Conservation (phyloP, 208 protist species). For the Wallacemonas sp. region DNA sequence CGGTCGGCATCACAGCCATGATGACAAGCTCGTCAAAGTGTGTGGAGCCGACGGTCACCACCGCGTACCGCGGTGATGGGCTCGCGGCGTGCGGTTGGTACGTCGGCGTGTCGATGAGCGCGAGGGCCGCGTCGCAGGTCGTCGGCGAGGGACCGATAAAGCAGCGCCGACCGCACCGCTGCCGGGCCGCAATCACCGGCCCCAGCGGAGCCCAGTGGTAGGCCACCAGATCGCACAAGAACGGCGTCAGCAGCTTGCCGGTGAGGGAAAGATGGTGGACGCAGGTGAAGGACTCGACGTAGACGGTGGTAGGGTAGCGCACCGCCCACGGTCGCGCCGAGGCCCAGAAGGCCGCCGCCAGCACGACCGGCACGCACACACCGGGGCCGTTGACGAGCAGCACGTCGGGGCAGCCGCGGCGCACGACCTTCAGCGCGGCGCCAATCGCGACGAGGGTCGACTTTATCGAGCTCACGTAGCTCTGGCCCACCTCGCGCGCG, state of each 20-base stretch:
- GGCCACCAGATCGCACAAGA: slow-evolving; percentile 74
- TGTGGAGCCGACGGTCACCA: slow-evolving; percentile 92
- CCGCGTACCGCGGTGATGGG: slow-evolving; percentile 32
- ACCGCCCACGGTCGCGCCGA: slow-evolving; percentile 42
- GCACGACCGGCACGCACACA: slow-evolving; percentile 88
- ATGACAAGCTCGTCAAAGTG: slow-evolving; percentile 72
- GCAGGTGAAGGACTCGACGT: slow-evolving; percentile 91
- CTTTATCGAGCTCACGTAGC: slow-evolving; percentile 78
- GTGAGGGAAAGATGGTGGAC: slow-evolving; percentile 82
- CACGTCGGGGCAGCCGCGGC: slow-evolving; percentile 56
- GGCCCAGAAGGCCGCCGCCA: slow-evolving; percentile 51
- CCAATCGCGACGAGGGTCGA: slow-evolving; percentile 59
- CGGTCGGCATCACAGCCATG: slow-evolving; percentile 36
- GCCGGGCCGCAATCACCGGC: slow-evolving; percentile 21
- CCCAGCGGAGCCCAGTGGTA: slow-evolving; percentile 80
- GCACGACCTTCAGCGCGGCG: slow-evolving; percentile 33
- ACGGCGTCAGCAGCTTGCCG: slow-evolving; percentile 63
- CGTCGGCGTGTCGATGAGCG: slow-evolving; percentile 4
- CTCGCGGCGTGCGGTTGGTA: not conserved
- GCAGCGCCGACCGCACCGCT: slow-evolving; percentile 31
- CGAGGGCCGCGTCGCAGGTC: not conserved
- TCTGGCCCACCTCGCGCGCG: slow-evolving; percentile 91
- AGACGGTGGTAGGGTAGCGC: slow-evolving; percentile 66
- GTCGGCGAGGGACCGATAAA: slow-evolving; percentile 32
- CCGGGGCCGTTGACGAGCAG: slow-evolving; percentile 92